Conservation (phyloP, 441 rosid species). For the Corymbia calophylla region DNA sequence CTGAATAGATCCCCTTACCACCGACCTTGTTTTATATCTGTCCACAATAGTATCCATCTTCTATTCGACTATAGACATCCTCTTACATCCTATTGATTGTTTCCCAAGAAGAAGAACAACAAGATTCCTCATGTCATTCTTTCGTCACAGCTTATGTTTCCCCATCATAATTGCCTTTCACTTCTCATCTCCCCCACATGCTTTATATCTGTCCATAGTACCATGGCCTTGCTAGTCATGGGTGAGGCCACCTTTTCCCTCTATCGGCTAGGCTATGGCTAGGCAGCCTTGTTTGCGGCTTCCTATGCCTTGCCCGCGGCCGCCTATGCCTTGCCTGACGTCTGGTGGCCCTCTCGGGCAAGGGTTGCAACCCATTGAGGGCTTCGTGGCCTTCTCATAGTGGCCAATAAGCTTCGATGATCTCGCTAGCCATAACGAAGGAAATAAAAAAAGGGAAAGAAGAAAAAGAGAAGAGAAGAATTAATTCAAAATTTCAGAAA, state of each 20-base stretch:
- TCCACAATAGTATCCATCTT: no score
- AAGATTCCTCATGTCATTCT: no score
- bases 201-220: no score
- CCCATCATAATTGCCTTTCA: no score
- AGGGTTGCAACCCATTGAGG: accelerated
- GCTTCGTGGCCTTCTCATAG: background rate
- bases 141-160: background rate
- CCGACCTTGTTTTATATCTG: no score
- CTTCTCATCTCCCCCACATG: no score
- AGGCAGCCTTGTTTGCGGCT: background rate
- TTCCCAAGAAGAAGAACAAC: no score
- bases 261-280: accelerated
- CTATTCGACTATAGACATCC: no score
- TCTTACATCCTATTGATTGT: no score
- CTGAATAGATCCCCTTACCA: no score
- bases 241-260: background rate
- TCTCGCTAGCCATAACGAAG: background rate
- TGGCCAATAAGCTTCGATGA: background rate
- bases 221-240: background rate
- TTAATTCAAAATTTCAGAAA: background rate
- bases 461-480: no score
- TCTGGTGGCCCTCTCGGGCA: background rate
- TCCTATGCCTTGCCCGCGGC: accelerated
- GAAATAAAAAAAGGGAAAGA: no score
- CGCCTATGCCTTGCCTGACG: background rate